Base-by-base conservation (phyloP, 1,139 yeast genomes). In the Blastobotrys malaysiensis region DNA sequence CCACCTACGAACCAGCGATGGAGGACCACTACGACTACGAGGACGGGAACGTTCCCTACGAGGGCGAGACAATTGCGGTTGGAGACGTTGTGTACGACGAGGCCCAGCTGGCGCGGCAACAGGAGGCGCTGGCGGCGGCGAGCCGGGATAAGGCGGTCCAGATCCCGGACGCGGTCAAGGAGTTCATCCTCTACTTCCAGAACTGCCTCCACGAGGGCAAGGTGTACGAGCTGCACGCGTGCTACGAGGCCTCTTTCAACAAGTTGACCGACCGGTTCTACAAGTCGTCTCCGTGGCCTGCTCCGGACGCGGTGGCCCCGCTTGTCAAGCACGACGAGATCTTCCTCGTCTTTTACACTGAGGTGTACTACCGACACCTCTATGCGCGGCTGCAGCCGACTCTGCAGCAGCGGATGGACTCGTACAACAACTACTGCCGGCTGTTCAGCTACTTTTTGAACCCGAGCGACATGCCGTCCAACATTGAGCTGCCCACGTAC, bases 351-450 rank as follows among this genome's bases (percentile, higher is more conserved):
- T 67, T 77, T 50, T 77, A 77, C 68, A 71, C 77, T 19, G 80
- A 77, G 64, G 73, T 76, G 50, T 77, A 77, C 67, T 77, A 74
- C 68, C 73, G 80, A 59, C 81, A 77, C 59, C 64, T 76, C 52
- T 76, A 77, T 58, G 77, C 79, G 49, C 70, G 71, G 52, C 63
- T 74, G 39, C 69, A 68, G 45, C 79, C 80, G 48, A 68, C 74
- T 5, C 63, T 76, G 48, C 77, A 74, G 61, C 76, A 77, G 56
- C 68, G 79, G 53, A 69, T 76, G 50, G 76, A 73, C 44, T 75
- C 80, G 5, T 77, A 74, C 65, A 75, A 74, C 65, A 77, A 77
- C 65, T 77, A 77, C 66, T 77, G 80, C 64, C 73, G 73, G 58
- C 65, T 76, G 60, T 77, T 77, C 69, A 76, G 76, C 64, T 65